Base-by-base conservation (phyloP, 768 basidiomycete genomes). In the Nidularia pulvinata region DNA sequence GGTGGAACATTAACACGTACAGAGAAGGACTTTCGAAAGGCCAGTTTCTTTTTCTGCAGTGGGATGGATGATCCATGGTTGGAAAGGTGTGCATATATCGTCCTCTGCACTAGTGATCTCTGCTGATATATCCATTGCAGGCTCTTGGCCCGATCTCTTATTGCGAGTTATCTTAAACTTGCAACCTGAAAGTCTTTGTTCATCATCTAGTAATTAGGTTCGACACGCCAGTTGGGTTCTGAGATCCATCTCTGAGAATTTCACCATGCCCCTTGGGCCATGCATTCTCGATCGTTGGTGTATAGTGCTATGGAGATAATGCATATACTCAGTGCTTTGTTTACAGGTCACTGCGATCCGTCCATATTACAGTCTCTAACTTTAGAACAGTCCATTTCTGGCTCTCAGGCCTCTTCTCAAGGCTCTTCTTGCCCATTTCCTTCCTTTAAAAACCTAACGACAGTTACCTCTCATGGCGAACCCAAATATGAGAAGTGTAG, bases 141-240 rank as follows among this genome's bases (percentile, higher is more conserved):
- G 42, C 63, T 72, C 4, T 60, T 62, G 22, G 63, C 61, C 2
- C 57, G 68, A 34, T 65, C 57, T 14, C 49, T 72, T 37, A 65
- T 72, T 50, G 73, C 72, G 35, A 46, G 68, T 52, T 13, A 14
- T 6, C 16, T 49, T 32, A 14, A 14, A 33, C 13, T 49, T 49
- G 13, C 9, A 9, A 13, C 13, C 33, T 49, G n/a, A 9, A n/a
- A 14, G 14, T 16, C 13, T 13, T 30, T 49, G 14, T 14, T n/a
- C 11, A 49, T 35, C 25, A 30, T 30, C 25, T 51, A 37, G 1
- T 45, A 45, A 6, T 10, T 48, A 74, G 74, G 72, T 74, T 42
- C 69, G 73, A 25, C 70, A 76, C 53, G 68, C 69, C 4, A 53
- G 54, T 7, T 76, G 75, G 75, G 67, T 76, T 11, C 53, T 62